Percentiles rank a stretch among this genome's conserved stretches.
These are phyloP conservation scores for Mycena latifolia DNA, from an alignment of 768 basidiomycete species.

Conservation along the genomic window DNA sequence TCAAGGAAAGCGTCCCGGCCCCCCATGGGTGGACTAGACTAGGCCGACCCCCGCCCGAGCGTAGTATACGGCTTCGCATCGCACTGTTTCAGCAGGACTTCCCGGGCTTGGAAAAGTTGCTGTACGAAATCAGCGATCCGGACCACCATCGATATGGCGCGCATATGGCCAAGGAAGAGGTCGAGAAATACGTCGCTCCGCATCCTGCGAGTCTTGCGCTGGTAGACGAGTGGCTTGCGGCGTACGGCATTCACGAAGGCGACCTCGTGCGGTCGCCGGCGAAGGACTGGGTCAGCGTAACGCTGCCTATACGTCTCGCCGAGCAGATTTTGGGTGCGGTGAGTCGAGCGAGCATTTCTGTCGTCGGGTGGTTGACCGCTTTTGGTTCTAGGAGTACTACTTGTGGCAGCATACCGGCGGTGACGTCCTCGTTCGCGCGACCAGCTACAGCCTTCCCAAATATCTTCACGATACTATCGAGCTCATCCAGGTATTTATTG, in stretches of 20 bases:
- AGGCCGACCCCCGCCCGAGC: constrained; percentile 56
- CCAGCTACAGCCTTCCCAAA: constrained; percentile 74
- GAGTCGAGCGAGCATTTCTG: constrained; percentile 35
- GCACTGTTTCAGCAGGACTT: constrained; percentile 69
- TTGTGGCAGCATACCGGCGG: constrained; percentile 70
- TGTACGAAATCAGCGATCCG: constrained; percentile 72
- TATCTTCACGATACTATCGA: constrained; percentile 72
- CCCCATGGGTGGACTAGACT: constrained; percentile 63
- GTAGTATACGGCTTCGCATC: constrained; percentile 68
- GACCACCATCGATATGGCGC: constrained; percentile 65
- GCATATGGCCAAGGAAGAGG: constrained; percentile 74
- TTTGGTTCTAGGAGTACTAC: constrained; percentile 64
- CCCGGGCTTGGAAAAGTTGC: constrained; percentile 59
- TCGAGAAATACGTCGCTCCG: constrained; percentile 72
- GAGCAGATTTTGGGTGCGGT: constrained; percentile 83
- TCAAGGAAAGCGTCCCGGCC: constrained; percentile 64
- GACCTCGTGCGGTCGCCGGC: constrained; percentile 70
- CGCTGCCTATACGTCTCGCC: constrained; percentile 66
- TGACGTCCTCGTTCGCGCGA: constrained; percentile 73
- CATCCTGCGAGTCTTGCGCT: constrained; percentile 61
- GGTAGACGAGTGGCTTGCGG: constrained; percentile 73
- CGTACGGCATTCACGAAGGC: constrained; percentile 63
- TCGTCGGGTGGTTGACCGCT: constrained; percentile 4
- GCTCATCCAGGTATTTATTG: constrained; percentile 51
- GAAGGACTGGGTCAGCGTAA: constrained; percentile 76